Base-by-base conservation (phyloP, 495 filamentous ascomycete species). In the Parathielavia appendiculata region DNA sequence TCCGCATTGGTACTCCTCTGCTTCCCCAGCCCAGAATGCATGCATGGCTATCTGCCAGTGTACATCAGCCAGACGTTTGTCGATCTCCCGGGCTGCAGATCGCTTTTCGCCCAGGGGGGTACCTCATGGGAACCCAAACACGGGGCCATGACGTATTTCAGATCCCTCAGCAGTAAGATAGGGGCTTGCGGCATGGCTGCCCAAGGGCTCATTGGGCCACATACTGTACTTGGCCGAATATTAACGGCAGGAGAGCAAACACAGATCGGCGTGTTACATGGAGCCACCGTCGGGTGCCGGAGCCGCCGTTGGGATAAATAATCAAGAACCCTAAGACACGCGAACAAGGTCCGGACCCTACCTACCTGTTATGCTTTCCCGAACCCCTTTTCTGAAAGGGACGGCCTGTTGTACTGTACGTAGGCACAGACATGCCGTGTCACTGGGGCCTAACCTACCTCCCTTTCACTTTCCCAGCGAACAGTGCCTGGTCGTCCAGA, bases 21-120 rank as follows among this genome's bases (percentile, higher is more conserved):
- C 40, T 1, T 11, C 45, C 45, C 40, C 11, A 19, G 14, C 12
- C 22, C 22, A 9, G 45, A 22, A 32, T 14, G 40, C 11, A 45
- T 12, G n/a, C 43, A 43, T 19, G 40, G 40, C 44, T 46, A n/a
- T 10, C 14, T 12, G 36, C 36, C 36, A 30, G 26, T 30, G n/a
- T 44, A 22, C 4, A 47, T 4, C 45, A 30, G 45, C 45, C 45
- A 47, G 23, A 22, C 45, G 45, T 47, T 44, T 49, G 46, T 49
- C 46, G 26, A 49, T 49, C 46, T n/a, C 26, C 46, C 26, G 26
- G 8, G 35, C 11, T 11, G 9, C 9, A 38, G 35, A 38, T 38
- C 10, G 1, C 26, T 30, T 16, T 10, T 39, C 11, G 14, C 36
- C 36, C 14, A n/a, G n/a, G n/a, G n/a, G n/a, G n/a, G n/a, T n/a